Conservation (phyloP, 768 basidiomycete genomes). For the Lentinula sp. region DNA sequence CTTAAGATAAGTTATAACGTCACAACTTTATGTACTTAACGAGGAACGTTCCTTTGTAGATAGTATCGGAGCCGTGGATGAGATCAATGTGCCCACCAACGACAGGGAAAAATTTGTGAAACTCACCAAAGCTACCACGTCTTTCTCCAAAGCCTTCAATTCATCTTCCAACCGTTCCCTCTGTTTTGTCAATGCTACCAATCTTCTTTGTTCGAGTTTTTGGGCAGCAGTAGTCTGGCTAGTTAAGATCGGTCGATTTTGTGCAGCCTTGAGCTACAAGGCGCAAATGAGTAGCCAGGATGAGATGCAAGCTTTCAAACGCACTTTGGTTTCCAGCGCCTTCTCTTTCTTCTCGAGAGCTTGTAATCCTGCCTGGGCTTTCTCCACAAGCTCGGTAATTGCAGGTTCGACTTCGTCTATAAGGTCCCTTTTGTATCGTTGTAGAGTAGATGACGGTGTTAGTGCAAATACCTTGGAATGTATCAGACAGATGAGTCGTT, state of each 20-base stretch:
- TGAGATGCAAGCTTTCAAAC: not conserved
- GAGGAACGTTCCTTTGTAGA: not conserved
- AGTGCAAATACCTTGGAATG: slow-evolving; percentile 63
- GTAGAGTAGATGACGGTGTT: slow-evolving; percentile 66
- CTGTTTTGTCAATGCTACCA: slow-evolving; percentile 62
- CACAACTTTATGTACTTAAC: too few species aligned
- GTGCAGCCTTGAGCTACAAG: slow-evolving; percentile 51
- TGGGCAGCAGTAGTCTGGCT: slow-evolving; percentile 47
- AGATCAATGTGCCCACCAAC: not conserved
- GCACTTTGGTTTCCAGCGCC: slow-evolving; percentile 59
- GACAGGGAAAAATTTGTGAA: not conserved
- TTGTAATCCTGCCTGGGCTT: slow-evolving; percentile 64
- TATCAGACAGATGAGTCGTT: not conserved
- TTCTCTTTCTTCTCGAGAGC: slow-evolving; percentile 57
- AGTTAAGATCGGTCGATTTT: slow-evolving; percentile 38
- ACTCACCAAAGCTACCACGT: slow-evolving; percentile 53
- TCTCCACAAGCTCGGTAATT: slow-evolving; percentile 66
- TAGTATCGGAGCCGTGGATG: too few species aligned
- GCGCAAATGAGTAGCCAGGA: not conserved
- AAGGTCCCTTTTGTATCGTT: slow-evolving; percentile 67
- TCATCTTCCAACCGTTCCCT: slow-evolving; percentile 65
- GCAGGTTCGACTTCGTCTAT: slow-evolving; percentile 80
- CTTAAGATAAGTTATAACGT: too few species aligned
- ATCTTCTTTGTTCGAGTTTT: slow-evolving; percentile 61
- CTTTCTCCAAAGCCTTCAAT: slow-evolving; percentile 50